A percentile compares a stretch with the other conserved stretches of the same genome.
phyloP scores from a whole-genome alignment of 768 basidiomycete genomes.

The Lactifluus piperatus region DNA sequence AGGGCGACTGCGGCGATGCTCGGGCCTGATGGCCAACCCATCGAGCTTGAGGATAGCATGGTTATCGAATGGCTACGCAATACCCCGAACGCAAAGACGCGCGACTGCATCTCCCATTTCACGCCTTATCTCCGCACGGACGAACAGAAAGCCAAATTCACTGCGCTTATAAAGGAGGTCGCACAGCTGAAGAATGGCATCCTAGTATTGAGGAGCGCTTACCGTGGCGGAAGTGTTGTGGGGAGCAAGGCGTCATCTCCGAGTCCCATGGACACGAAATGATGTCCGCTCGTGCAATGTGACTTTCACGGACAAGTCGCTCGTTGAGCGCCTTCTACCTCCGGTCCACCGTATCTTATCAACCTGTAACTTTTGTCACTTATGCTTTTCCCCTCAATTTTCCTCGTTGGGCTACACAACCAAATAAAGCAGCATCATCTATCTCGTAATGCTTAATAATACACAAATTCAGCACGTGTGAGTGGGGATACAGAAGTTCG shows the following conservation, averaged over 20 bases:
- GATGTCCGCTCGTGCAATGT: neutral
- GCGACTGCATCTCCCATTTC: conserved; percentile 76
- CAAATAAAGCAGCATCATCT: conserved; percentile 2
- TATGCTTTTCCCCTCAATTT: neutral
- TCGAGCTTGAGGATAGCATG: conserved; percentile 55
- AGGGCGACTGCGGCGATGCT: conserved; percentile 30
- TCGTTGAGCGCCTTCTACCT: neutral
- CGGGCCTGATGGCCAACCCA: conserved; percentile 33
- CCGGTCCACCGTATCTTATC: neutral
- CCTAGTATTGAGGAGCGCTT: conserved; percentile 36
- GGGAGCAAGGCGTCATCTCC: conserved; percentile 15
- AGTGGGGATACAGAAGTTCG: conserved; percentile 12
- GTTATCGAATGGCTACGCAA: conserved; percentile 70
- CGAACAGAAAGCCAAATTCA: conserved; percentile 64
- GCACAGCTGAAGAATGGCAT: conserved; percentile 62
- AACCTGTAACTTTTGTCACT: neutral
- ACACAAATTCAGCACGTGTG: conserved; percentile 6
- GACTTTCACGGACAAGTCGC: neutral
- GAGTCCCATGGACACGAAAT: conserved; percentile 9
- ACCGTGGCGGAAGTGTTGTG: conserved; percentile 11
- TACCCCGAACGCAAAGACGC: conserved; percentile 60
- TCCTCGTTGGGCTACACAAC: neutral
- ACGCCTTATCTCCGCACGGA: conserved; percentile 63
- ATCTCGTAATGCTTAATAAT: conserved; percentile 14
- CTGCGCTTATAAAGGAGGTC: conserved; percentile 72